phyloP scores from a whole-genome alignment of 2,329 filamentous ascomycete species.

The Paracoccidioides lutzii region DNA sequence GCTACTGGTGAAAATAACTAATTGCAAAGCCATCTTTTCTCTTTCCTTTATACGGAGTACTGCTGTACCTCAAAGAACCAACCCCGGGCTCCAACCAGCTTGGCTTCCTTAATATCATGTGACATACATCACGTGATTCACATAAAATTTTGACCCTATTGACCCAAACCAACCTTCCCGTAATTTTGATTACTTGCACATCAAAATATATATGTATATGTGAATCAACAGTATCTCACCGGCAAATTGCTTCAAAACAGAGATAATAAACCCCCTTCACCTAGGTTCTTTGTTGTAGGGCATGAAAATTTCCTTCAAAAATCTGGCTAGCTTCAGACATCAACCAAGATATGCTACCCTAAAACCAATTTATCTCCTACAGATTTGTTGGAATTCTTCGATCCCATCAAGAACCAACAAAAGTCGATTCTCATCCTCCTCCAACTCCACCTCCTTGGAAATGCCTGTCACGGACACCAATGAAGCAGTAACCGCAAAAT shows the following conservation, averaged over 20 bases:
- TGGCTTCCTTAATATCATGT: no score
- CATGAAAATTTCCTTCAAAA: conserved; percentile 5
- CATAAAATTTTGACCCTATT: neutral
- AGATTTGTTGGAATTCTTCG: neutral
- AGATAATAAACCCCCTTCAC: neutral
- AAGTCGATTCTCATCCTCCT: neutral
- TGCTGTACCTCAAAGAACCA: no score
- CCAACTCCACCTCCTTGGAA: neutral
- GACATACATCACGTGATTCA: no score
- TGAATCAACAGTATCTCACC: no score
- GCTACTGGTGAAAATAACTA: no score
- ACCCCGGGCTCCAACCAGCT: no score
- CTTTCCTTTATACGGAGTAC: no score
- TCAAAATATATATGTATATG: neutral
- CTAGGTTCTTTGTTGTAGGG: neutral
- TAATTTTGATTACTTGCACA: neutral
- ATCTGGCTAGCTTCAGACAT: conserved; percentile 2
- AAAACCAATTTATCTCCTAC: neutral
- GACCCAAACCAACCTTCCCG: no score
- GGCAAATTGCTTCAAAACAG: neutral
- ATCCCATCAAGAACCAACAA: neutral
- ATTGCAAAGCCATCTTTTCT: no score
- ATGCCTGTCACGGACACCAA: neutral
- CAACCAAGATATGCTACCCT: neutral
- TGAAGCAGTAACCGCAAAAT: neutral